Conservation (phyloP, 2,329 filamentous ascomycete species). For the Stylonectria norvegica region DNA sequence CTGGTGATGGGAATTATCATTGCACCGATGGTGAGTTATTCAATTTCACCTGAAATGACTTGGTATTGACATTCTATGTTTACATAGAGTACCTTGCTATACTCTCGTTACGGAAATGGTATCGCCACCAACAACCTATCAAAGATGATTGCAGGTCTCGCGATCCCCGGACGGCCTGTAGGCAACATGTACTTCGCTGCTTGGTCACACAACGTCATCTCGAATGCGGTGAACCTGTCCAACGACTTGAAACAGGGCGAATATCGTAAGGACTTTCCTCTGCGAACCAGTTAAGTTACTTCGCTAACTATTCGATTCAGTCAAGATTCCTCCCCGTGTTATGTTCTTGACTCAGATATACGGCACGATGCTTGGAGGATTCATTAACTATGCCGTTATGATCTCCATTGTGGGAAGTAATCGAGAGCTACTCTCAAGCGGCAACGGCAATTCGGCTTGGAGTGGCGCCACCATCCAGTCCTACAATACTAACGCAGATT, state of each 20-base stretch:
- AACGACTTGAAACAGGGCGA: slow-evolving; percentile 57
- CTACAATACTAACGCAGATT: slow-evolving; percentile 45
- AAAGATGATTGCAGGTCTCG: slow-evolving; percentile 53
- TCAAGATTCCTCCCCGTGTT: slow-evolving; percentile 52
- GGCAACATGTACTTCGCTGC: slow-evolving; percentile 58
- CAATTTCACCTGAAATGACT: too few species aligned
- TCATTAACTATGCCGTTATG: slow-evolving; percentile 56
- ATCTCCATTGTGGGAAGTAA: slow-evolving; percentile 49
- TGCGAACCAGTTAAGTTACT: not conserved
- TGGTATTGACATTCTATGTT: slow-evolving; percentile 5
- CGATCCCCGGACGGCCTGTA: slow-evolving; percentile 48
- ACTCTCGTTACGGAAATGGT: slow-evolving; percentile 52
- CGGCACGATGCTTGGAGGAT: slow-evolving; percentile 51
- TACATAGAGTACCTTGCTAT: slow-evolving; percentile 47
- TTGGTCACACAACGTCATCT: slow-evolving; percentile 57
- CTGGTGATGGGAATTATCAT: slow-evolving; percentile 44
- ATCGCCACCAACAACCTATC: slow-evolving; percentile 58
- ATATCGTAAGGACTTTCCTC: slow-evolving; percentile 42
- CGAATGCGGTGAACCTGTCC: slow-evolving; percentile 46
- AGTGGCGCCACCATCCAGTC: slow-evolving; percentile 50
- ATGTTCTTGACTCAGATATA: slow-evolving; percentile 57
- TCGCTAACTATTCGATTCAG: slow-evolving; percentile 28
- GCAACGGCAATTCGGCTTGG: slow-evolving; percentile 49
- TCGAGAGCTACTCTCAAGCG: slow-evolving; percentile 43
- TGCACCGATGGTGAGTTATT: slow-evolving; percentile 44